Percentiles rank a stretch among this genome's conserved stretches.
Evolutionary conservation across 169 alveolate species (phyloP).

Genomic region (Plasmodium reichenowi): DNA sequence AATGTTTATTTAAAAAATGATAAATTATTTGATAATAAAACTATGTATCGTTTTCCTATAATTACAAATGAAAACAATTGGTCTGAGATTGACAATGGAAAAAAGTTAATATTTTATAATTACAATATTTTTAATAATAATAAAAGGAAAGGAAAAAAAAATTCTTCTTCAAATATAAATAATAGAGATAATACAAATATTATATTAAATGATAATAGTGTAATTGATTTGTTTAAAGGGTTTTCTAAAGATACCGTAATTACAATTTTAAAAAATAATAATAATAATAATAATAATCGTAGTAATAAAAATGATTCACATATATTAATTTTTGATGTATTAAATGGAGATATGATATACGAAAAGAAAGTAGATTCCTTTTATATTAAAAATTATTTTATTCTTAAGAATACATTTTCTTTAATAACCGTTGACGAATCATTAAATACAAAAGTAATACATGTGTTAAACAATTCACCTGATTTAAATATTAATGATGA

Average conservation of each 20-base stretch:
- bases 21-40: constrained; percentile 16
- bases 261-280: constrained; percentile 32
- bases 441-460: constrained; percentile 29
- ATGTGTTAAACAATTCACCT: background rate
- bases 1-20: constrained; percentile 27
- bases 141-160: background rate
- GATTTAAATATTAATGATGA: constrained; percentile 14
- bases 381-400: constrained; percentile 32
- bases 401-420: constrained; percentile 14
- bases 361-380: constrained; percentile 61
- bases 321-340: constrained; percentile 47
- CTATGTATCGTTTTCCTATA: background rate
- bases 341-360: constrained; percentile 42
- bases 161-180: too few species aligned
- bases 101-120: constrained; percentile 22
- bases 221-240: constrained; percentile 36
- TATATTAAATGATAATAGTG: constrained; percentile 16
- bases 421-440: constrained; percentile 29
- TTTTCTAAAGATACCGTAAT: constrained; percentile 62
- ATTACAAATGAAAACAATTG: constrained; percentile 44
- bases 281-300: background rate
- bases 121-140: background rate
- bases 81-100: constrained; percentile 59
- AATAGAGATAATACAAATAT: background rate
- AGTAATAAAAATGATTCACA: constrained; percentile 6